Conservation (phyloP, 306 rosid genomes). For the apple (Malus domestica) region DNA sequence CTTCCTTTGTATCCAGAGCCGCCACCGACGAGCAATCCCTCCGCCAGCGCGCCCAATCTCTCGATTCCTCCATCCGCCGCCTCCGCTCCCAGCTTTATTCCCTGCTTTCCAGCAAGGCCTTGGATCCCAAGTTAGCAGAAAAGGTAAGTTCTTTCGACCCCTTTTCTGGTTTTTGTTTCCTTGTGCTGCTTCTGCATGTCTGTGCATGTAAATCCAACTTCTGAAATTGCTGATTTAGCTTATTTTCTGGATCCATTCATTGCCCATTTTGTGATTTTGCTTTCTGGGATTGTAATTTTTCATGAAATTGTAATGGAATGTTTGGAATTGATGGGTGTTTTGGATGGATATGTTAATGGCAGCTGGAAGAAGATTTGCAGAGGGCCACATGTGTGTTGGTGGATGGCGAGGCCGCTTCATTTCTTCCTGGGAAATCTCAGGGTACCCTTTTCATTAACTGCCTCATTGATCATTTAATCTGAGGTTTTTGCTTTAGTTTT, state of each 20-base stretch:
- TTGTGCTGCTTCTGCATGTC: neutral
- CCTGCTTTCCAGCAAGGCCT: constrained; percentile 39
- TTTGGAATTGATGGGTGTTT: neutral
- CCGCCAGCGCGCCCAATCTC: constrained; percentile 53
- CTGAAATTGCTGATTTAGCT: neutral
- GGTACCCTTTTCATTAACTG: constrained; percentile 29
- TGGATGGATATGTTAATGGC: constrained; percentile 5
- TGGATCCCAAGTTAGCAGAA: constrained; percentile 47
- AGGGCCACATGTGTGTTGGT: constrained; percentile 64
- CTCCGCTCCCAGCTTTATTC: constrained; percentile 54
- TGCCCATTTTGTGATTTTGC: neutral
- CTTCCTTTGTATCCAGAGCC: constrained; percentile 38
- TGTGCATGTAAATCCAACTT: neutral
- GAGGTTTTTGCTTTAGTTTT: neutral
- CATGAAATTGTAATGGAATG: neutral
- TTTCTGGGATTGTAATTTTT: neutral
- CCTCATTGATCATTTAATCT: neutral
- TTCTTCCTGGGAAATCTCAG: constrained; percentile 70
- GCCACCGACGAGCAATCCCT: constrained; percentile 61
- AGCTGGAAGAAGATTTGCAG: constrained; percentile 87
- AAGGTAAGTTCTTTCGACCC: constrained; percentile 31
- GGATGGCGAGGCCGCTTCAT: constrained; percentile 82
- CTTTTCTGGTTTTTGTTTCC: neutral
- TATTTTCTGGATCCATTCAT: neutral
- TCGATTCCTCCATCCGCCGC: constrained; percentile 59